Evolutionary conservation across 2,329 filamentous ascomycete species (phyloP), one percentile per base, ranked within the genome.

Genomic region (Exophiala xenobiotica): DNA sequence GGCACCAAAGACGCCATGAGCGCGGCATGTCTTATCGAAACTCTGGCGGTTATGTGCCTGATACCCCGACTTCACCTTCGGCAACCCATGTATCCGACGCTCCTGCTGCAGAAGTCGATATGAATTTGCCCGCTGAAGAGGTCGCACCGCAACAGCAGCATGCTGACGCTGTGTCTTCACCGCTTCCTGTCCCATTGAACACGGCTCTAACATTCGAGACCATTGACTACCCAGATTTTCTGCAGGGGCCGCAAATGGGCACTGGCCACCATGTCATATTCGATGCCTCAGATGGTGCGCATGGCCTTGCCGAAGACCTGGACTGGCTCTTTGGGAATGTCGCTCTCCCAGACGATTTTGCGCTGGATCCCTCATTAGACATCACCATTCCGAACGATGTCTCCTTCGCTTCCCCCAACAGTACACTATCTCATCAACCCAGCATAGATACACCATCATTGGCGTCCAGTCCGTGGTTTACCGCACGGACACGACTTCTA

Each of bases 21-120:
- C 56, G 54, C 39, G 63, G 63, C 18, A 65, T 65, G 63, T 62
- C 52, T 49, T 62, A 56, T 50, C 59, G 61, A 24, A 64, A 64
- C 19, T 62, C 57, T 18, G 62, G 61, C 11, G 62, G 61, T 11
- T 45, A 37, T 33, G 38, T 43, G 16, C 43, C 42, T 41, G 35
- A 37, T 18, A 33, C 26, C 6, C 40, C 19, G 14, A n/a, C 49
- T 19, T 43, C 40, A 6, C 29, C 20, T 33, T 27, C 29, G n/a
- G 40, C 27, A 24, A 9, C 18, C 26, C 8, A 26, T 18, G n/a
- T n/a, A n/a, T n/a, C n/a, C 20, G n/a, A 39, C 14, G 8, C 23
- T 4, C 23, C 43, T 12, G 23, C 11, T 16, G 12, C 14, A 2
- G 18, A 18, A 27, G 23, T 40, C 20, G 31, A 40, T 19, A 29